phyloP scores from a whole-genome alignment of 495 filamentous ascomycete species.

The Daldinia vernicosa region DNA sequence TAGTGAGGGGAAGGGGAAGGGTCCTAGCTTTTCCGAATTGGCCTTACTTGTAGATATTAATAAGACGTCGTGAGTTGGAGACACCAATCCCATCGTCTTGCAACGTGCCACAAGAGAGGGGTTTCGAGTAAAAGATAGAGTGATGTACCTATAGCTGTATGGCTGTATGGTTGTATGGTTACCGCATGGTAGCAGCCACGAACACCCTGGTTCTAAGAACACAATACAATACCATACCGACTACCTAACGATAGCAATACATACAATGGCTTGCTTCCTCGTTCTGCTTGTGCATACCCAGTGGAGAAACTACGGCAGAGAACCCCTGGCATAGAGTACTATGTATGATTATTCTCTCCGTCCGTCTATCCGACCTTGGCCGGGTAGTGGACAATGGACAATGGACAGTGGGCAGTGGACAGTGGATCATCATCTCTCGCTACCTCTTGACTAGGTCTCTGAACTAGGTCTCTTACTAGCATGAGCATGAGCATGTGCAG shows the following conservation, averaged over 20 bases:
- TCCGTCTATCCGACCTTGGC: conserved; percentile 35
- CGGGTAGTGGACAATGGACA: conserved; percentile 26
- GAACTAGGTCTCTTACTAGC: conserved; percentile 19
- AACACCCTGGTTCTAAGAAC: conserved; percentile 13
- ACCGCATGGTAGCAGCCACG: conserved; percentile 29
- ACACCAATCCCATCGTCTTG: conserved; percentile 36
- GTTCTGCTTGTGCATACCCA: conserved; percentile 33
- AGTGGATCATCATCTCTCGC: conserved; percentile 9
- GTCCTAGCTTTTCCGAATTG: conserved; percentile 38
- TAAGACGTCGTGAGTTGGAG: conserved; percentile 28
- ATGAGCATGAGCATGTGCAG: conserved; percentile 34
- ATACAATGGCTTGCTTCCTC: neutral
- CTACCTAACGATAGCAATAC: neutral
- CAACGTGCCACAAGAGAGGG: conserved; percentile 43
- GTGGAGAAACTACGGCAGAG: conserved; percentile 39
- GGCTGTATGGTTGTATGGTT: conserved; percentile 11
- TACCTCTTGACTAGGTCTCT: conserved; percentile 10
- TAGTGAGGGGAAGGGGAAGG: conserved; percentile 25
- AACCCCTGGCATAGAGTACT: conserved; percentile 18
- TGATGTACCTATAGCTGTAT: too few species aligned
- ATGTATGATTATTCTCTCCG: conserved; percentile 35
- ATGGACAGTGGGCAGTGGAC: too few species aligned
- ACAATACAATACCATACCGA: conserved; percentile 1
- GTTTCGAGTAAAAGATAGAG: conserved; percentile 19
- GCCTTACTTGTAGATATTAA: conserved; percentile 24